Conservation (phyloP, 352 stramenopile genomes). For the Pythium brachiatum region DNA sequence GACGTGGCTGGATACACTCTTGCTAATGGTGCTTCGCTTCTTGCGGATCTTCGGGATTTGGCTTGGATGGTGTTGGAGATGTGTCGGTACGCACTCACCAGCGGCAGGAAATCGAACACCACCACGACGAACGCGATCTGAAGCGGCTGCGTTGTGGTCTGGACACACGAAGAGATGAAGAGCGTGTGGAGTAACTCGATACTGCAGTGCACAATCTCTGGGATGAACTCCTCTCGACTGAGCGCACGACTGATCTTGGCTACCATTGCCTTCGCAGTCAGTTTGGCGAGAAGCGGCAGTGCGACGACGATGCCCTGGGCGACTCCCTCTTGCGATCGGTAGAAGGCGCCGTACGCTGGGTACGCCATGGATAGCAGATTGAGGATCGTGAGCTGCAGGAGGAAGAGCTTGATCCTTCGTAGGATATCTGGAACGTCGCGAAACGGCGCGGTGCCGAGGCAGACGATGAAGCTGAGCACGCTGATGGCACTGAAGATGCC, state of each 20-base stretch:
- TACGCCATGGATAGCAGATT: background rate
- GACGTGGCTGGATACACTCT: background rate
- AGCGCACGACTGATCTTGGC: background rate
- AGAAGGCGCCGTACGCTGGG: background rate
- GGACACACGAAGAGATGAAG: constrained; percentile 5
- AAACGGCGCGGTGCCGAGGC: constrained; percentile 1
- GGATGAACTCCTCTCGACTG: background rate
- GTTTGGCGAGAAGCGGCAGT: background rate
- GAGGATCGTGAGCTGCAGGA: background rate
- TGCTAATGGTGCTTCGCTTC: background rate
- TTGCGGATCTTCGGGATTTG: background rate
- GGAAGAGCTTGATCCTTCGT: background rate
- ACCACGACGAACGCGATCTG: background rate
- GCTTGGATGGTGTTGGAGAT: background rate
- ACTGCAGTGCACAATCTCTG: background rate
- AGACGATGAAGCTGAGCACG: background rate
- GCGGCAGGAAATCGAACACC: constrained; percentile 1
- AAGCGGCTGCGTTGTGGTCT: background rate
- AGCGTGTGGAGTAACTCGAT: constrained; percentile 3
- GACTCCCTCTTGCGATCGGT: background rate
- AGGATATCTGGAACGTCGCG: background rate
- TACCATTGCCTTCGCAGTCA: background rate
- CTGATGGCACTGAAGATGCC: background rate
- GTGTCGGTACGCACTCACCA: background rate
- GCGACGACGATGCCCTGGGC: background rate